Conservation (phyloP, 2,329 filamentous ascomycete genomes). For the Botrytis porri region DNA sequence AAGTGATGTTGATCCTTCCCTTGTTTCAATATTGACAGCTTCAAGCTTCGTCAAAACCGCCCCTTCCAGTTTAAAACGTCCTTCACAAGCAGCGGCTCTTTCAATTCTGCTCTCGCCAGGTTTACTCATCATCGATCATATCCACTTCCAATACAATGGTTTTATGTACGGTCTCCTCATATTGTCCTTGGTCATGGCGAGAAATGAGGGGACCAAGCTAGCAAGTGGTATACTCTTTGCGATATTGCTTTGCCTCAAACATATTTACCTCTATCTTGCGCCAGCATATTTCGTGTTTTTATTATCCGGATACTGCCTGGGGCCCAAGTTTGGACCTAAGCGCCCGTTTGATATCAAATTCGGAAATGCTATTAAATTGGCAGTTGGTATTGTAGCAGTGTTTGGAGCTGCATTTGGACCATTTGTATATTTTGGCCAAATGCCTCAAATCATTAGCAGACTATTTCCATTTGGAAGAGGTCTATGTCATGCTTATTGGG, state of each 20-base stretch:
- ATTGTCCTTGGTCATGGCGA: conserved; percentile 79
- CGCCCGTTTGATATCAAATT: conserved; percentile 75
- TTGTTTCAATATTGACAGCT: conserved; percentile 22
- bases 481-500: conserved; percentile 97
- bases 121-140: conserved; percentile 94
- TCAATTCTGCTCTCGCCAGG: conserved; percentile 90
- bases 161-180: conserved; percentile 91
- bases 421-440: conserved; percentile 76
- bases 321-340: conserved; percentile 60
- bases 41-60: conserved; percentile 72
- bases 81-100: conserved; percentile 80
- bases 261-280: conserved; percentile 95
- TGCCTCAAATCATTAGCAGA: conserved; percentile 77
- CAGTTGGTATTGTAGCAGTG: conserved; percentile 65
- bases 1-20: conserved; percentile 33
- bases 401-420: conserved; percentile 85
- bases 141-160: conserved; percentile 99
- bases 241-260: conserved; percentile 85
- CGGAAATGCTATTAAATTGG: conserved; percentile 80
- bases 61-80: conserved; percentile 61
- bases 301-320: conserved; percentile 84
- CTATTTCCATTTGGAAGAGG: conserved; percentile 93
- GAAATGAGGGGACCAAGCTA: conserved; percentile 70
- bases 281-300: conserved; percentile 95
- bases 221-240: conserved; percentile 82